Percentiles rank a stretch among this genome's conserved stretches.
These are phyloP conservation scores for Coemansia sp. DNA, from an alignment of 192 early-diverging fungal genomes.

Conservation along the genomic window DNA sequence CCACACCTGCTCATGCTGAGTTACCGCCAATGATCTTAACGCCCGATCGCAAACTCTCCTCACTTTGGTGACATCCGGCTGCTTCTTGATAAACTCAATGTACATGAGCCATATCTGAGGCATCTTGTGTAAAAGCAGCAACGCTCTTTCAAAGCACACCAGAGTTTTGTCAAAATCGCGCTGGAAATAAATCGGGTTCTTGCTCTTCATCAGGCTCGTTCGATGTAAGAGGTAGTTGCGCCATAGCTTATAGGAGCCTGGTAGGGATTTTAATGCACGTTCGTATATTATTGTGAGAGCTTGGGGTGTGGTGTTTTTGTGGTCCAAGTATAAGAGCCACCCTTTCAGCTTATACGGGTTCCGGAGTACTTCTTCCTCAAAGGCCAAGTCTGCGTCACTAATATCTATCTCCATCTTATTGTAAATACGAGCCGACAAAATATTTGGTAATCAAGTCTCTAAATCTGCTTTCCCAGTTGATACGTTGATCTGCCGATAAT, in stretches of 20 bases:
- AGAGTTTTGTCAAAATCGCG: conserved; percentile 67
- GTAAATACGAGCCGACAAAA: no score
- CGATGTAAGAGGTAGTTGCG: conserved; percentile 79
- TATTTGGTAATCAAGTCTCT: no score
- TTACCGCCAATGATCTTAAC: conserved; percentile 82
- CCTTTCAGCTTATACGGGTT: conserved; percentile 67
- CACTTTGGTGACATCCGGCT: conserved; percentile 65
- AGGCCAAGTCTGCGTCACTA: conserved; percentile 42
- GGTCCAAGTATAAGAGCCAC: conserved; percentile 90
- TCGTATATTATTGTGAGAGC: conserved; percentile 74
- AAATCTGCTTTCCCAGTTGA: no score
- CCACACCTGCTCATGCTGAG: conserved; percentile 93
- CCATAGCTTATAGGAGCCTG: conserved; percentile 97
- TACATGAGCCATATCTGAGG: conserved; percentile 91
- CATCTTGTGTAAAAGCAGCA: conserved; percentile 95
- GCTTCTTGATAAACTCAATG: conserved; percentile 61
- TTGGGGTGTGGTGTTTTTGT: conserved; percentile 61
- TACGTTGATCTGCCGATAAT: no score
- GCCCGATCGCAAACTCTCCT: conserved; percentile 90
- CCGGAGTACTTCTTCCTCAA: conserved; percentile 68
- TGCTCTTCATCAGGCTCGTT: conserved; percentile 34
- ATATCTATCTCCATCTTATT: conserved; percentile 24
- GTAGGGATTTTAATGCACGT: conserved; percentile 80
- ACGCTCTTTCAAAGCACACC: conserved; percentile 78
- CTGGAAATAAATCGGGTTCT: conserved; percentile 56